These are phyloP conservation scores for Benincasa hispida DNA, from an alignment of 306 rosid genomes.

Conservation along the genomic window DNA sequence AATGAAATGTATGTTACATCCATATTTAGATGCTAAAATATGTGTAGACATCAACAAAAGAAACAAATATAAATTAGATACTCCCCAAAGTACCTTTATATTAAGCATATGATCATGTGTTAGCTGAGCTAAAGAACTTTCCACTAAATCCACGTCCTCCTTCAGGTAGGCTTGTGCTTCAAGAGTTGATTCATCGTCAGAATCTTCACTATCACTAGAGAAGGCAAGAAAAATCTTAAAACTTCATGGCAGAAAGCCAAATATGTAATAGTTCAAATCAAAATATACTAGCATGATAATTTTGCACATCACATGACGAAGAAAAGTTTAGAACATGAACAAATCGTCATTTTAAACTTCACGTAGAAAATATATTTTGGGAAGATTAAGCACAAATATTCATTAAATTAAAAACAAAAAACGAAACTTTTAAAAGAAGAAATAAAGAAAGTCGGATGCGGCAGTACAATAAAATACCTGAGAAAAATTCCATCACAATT, in stretches of 20 bases:
- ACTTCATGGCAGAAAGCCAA: slow-evolving; percentile 5
- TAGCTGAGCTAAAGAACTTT: slow-evolving; percentile 51
- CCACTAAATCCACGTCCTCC: slow-evolving; percentile 52
- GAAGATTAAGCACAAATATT: neutral
- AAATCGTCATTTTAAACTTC: neutral
- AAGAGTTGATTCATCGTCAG: slow-evolving; percentile 24
- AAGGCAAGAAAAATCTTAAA: slow-evolving; percentile 15
- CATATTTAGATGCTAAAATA: neutral
- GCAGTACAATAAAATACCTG: slow-evolving; percentile 27
- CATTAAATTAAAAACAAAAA: neutral
- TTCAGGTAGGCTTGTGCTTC: slow-evolving; percentile 42
- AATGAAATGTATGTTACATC: neutral
- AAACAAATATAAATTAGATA: neutral
- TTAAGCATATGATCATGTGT: slow-evolving; percentile 47
- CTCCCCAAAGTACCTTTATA: slow-evolving; percentile 37
- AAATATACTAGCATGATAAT: neutral
- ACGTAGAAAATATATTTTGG: neutral
- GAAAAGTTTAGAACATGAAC: neutral
- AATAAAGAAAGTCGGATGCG: neutral
- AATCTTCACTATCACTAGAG: slow-evolving; percentile 49
- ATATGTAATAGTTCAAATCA: neutral
- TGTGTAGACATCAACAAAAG: neutral
- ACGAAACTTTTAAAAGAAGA: neutral
- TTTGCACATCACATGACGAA: neutral
- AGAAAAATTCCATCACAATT: slow-evolving; percentile 38